These are phyloP conservation scores for Candida germanica DNA, from an alignment of 805 yeast species.

Conservation along the genomic window DNA sequence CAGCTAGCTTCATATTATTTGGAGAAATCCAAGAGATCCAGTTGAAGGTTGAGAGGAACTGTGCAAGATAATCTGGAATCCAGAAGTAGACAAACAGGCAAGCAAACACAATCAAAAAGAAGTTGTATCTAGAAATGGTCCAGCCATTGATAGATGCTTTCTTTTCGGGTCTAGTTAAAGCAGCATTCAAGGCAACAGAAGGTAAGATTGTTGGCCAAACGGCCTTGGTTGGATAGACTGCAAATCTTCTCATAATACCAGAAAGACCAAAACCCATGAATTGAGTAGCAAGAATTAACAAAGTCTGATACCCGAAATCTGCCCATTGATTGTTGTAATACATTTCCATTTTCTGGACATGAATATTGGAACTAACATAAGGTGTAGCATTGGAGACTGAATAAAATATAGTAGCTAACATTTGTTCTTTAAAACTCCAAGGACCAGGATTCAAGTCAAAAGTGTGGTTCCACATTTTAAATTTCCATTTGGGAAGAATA, in stretches of 20 bases:
- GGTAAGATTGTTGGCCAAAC: conserved; percentile 49
- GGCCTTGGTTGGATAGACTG: conserved; percentile 48
- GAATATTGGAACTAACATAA: conserved; percentile 28
- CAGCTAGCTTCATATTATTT: conserved; percentile 20
- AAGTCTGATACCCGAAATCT: conserved; percentile 21
- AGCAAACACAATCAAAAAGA: conserved; percentile 31
- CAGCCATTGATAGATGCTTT: conserved; percentile 30
- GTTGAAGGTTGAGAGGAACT: conserved; percentile 24
- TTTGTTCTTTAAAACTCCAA: conserved; percentile 64
- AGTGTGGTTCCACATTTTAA: conserved; percentile 24
- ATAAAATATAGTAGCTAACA: conserved; percentile 33
- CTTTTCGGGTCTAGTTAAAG: conserved; percentile 22
- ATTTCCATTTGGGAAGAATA: conserved; percentile 40
- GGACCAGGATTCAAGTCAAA: conserved; percentile 59
- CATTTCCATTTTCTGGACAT: conserved; percentile 18
- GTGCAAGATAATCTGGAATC: conserved; percentile 27
- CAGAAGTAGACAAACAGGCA: conserved; percentile 26
- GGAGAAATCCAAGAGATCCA: conserved; percentile 33
- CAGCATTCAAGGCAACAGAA: conserved; percentile 26
- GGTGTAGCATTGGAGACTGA: conserved; percentile 27
- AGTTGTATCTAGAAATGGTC: conserved; percentile 24
- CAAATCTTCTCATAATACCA: conserved; percentile 28
- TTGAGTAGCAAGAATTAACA: conserved; percentile 22
- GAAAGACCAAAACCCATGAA: conserved; percentile 31
- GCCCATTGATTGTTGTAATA: conserved; percentile 25